Percentiles rank a stretch among this genome's conserved stretches.
Evolutionary conservation across 2,329 filamentous ascomycete species (phyloP).

Genomic region (Graphilbum ipis-grandicollis): DNA sequence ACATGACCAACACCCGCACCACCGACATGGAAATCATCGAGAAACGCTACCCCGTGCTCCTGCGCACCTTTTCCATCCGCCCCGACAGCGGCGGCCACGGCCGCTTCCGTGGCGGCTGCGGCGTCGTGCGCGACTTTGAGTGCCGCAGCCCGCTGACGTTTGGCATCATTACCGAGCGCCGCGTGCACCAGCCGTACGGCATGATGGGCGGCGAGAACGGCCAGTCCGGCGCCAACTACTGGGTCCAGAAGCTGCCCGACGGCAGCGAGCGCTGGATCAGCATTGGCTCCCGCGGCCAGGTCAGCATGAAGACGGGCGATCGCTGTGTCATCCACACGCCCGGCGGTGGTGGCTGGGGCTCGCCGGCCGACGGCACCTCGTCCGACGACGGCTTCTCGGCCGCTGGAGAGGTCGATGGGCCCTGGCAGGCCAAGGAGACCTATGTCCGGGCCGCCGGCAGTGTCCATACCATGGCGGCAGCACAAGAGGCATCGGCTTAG

Average conservation of each 20-base stretch:
- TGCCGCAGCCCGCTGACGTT: constrained; percentile 63
- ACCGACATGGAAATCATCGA: constrained; percentile 69
- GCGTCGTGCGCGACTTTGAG: constrained; percentile 63
- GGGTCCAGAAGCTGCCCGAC: constrained; percentile 41
- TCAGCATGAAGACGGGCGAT: constrained; percentile 57
- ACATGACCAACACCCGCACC: constrained; percentile 77
- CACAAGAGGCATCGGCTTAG: not conserved
- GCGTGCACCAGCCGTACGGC: constrained; percentile 65
- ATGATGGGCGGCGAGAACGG: constrained; percentile 69
- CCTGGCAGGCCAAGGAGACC: not conserved
- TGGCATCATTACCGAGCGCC: constrained; percentile 58
- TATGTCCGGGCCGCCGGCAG: not conserved
- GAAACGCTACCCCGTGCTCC: constrained; percentile 53
- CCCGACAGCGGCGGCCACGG: constrained; percentile 45
- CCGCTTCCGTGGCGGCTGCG: constrained; percentile 51
- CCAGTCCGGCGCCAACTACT: constrained; percentile 64
- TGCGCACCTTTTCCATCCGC: constrained; percentile 52
- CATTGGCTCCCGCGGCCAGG: constrained; percentile 62
- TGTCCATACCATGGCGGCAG: not conserved
- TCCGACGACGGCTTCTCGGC: not conserved
- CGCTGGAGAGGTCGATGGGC: not conserved
- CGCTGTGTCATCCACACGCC: constrained; percentile 65
- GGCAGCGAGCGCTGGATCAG: constrained; percentile 33
- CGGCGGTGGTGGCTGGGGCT: constrained; percentile 62
- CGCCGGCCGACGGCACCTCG: constrained; percentile 25